Base-by-base conservation (phyloP, 2,329 filamentous ascomycete genomes). In the Fusarium papillatum region DNA sequence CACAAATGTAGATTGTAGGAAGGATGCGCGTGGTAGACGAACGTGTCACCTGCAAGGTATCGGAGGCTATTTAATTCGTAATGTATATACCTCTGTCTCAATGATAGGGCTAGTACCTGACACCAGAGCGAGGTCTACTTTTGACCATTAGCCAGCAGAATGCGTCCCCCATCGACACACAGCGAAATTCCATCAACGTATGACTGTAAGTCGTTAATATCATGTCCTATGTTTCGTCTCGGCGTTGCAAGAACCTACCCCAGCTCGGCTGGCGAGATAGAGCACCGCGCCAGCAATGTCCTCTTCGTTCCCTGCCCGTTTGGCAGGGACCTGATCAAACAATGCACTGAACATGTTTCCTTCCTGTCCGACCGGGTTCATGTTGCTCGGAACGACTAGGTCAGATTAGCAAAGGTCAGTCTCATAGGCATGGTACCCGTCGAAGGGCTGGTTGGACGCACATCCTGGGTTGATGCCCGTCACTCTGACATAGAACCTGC, bases 381-480 rank as follows among this genome's bases (percentile, higher is more conserved):
- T 83, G 19, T 80, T 81, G 69, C 81, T 83, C 1, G 81, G 82
- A 1, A 82, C 82, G 71, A 84, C 83, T 83, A 16, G 22, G 14
- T 48, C 22, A 48, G 43, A 48, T 48, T 48, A 48, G 43, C 22
- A 48, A 48, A 22, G 43, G 14, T 24, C 22, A 5, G 43, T 16
- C 8, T 48, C 17, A 19, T 11, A 7, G 5, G 16, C 65, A 46
- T 68, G 41, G 24, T 16, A 24, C 6, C 13, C 19, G 3, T 39
- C 7, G 16, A 14, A 39, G 5, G 26, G 7, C 19, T 31, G 13
- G 11, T 24, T 16, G 7, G 22, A 11, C 81, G 81, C 62, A 83
- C 82, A 83, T 5, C 81, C 81, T 11, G 79, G 77, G 22, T 84
- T 84, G 46, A 84, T 81, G 2, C 81, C 80, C 7, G 73, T 75